These are phyloP conservation scores for Herpetospermum pedunculosum DNA, from an alignment of 306 rosid species.

Conservation along the genomic window DNA sequence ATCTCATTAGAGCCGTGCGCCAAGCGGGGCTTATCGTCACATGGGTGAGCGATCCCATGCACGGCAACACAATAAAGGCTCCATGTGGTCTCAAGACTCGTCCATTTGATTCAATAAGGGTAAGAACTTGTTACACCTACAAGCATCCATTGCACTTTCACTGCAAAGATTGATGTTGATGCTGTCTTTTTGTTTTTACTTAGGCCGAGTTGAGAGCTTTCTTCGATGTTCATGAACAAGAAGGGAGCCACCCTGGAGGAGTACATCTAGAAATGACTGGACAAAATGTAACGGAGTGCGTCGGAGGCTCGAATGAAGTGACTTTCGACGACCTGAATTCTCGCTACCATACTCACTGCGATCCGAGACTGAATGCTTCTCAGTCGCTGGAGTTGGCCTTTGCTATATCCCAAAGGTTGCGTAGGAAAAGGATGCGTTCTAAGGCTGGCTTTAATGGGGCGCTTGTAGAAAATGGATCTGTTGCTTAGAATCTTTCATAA, in stretches of 20 bases:
- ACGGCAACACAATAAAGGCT: conserved; percentile 38
- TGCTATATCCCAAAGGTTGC: conserved; percentile 25
- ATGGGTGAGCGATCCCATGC: conserved; percentile 43
- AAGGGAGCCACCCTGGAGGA: conserved; percentile 36
- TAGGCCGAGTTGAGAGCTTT: conserved; percentile 37
- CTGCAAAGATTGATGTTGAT: background rate
- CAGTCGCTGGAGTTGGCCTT: conserved; percentile 35
- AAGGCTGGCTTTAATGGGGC: background rate
- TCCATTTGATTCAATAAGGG: conserved; percentile 31
- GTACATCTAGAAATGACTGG: conserved; percentile 41
- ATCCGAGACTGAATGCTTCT: conserved; percentile 34
- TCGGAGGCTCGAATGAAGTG: conserved; percentile 28
- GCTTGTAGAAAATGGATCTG: background rate
- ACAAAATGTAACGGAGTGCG: conserved; percentile 34
- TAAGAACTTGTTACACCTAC: conserved; percentile 1
- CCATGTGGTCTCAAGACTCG: conserved; percentile 39
- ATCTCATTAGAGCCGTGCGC: conserved; percentile 27
- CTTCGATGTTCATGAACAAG: conserved; percentile 39
- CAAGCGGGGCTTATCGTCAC: conserved; percentile 33
- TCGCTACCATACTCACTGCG: conserved; percentile 32
- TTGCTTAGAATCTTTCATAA: background rate
- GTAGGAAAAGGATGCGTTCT: conserved; percentile 19
- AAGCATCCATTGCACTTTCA: background rate
- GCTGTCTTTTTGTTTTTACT: background rate
- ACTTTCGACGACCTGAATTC: conserved; percentile 31